Evolutionary conservation across 2,329 filamentous ascomycete species (phyloP), one percentile per base, ranked within the genome.

Genomic region (Akanthomyces lecanii): DNA sequence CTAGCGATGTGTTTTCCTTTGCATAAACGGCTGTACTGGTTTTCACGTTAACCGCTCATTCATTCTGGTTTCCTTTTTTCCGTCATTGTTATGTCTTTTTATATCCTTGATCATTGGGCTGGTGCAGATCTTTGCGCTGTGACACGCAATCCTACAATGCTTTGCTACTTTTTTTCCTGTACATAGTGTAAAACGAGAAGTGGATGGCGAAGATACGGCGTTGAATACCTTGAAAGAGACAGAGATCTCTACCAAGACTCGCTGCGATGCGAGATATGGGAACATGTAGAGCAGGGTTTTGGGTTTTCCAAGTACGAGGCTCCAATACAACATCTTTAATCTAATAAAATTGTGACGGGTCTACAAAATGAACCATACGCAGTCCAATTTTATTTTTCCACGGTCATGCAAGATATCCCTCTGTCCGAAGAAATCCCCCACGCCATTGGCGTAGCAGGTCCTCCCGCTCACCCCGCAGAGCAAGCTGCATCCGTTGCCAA

Each of bases 1-100:
- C 81, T 63, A 74, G 76, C 38, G 73, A 77, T 33, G 45, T 52
- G 5, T 33, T 62, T 33, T 54, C 59, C 42, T 62, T 48, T 55
- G 47, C 57, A 52, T 60, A 44, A 42, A 51, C 33, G 23, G 28
- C 21, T 30, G 30, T 50, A 11, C 14, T 23, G 47, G 21, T 25
- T 47, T 10, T 52, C 14, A 21, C 30, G 12, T 33, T 21, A 5
- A 40, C 25, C 16, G 1, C 21, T 47, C 56, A 45, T 28, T 47
- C 42, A 2, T 40, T 50, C 47, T 53, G 10, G 5, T 55, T 53
- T 30, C 50, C 10, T 4, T 51, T 23, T 42, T 40, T 21, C 18
- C 10, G 3, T 51, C 21, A 7, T 28, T 18, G 14, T 40, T n/a
- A 21, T 33, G 18, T 47, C 14, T 36, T 18, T 50, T 38, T 59